Base-by-base conservation (phyloP, 257 asterid species). In the Nicotiana otophora region DNA sequence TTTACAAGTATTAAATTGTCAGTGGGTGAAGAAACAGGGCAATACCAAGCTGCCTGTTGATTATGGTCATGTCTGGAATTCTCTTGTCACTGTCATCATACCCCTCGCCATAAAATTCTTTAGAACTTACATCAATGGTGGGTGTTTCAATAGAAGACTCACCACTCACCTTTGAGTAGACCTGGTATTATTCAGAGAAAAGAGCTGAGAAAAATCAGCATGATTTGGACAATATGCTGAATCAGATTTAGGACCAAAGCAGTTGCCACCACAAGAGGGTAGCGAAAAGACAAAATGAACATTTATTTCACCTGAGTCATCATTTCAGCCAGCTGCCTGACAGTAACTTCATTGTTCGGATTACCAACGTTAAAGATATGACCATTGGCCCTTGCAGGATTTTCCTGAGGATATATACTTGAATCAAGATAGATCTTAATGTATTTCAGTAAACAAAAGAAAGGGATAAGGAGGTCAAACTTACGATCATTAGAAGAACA, bases 301-400 rank as follows among this genome's bases (percentile, higher is more conserved):
- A 55, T 11, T 66, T 33, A 19, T 76, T 82, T 66, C 66, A 95
- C 99, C 97, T 91, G 78, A 48, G 98, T 93, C 99, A 95, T 95
- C 99, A 95, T 93, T 86, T 93, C 99, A 82, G 99, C 99, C 23
- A 95, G 97, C 92, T 95, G 97, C 89, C 93, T 88, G 65, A 93
- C 97, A 31, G 99, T 95, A 60, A 95, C 99, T 91, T 95, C 99
- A 83, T 93, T 95, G 86, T 92, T 86, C 42, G 99, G 99, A 86
- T 95, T 95, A 67, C 99, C 99, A 86, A 95, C 97, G 42, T 95
- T 95, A 72, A 95, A 95, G 80, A 95, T 95, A 31, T 91, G 98
- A 77, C 98, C 97, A 85, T 92, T 95, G 42, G 99, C 97, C 86
- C 98, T 89, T 30, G 94, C 91, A 28, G 98, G 99, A 84, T 93